Percentiles rank a stretch among this genome's conserved stretches.
These are phyloP conservation scores for Onygenales sp. DNA, from an alignment of 2,329 filamentous ascomycete species.

Conservation along the genomic window DNA sequence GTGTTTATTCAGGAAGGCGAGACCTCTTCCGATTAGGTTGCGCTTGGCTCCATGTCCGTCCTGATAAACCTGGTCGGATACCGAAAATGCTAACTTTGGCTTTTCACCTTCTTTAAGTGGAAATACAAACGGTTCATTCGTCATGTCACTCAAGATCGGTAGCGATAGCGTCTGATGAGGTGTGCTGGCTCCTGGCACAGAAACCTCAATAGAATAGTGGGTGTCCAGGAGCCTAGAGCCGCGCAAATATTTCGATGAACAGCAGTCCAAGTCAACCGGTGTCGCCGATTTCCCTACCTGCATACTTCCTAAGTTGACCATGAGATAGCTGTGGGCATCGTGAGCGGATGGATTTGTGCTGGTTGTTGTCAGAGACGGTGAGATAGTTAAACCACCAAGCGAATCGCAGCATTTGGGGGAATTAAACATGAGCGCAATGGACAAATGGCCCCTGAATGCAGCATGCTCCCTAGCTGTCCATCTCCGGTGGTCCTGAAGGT, in stretches of 20 bases:
- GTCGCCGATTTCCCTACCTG: constrained; percentile 8
- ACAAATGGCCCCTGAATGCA: constrained; percentile 24
- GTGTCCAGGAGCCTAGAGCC: not conserved
- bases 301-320: constrained; percentile 13
- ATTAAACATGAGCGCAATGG: constrained; percentile 14
- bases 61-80: constrained; percentile 3
- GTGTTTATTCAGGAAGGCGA: constrained; percentile 17
- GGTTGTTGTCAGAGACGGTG: not conserved
- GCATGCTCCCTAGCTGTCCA: constrained; percentile 29
- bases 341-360: not conserved
- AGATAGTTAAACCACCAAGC: not conserved
- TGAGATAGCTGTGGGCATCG: constrained; percentile 4
- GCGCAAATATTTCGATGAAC: not conserved
- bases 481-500: constrained; percentile 17
- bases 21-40: constrained; percentile 18
- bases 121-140: constrained; percentile 16
- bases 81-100: constrained; percentile 16
- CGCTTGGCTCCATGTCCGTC: not conserved
- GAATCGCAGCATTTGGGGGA: not conserved
- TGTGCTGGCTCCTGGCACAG: not conserved
- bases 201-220: constrained; percentile 9
- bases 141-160: constrained; percentile 18
- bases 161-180: constrained; percentile 9
- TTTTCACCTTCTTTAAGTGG: constrained; percentile 6
- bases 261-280: constrained; percentile 7